A percentile compares a stretch with the other conserved stretches of the same genome.
These are phyloP conservation scores for Tolypocladium ovalisporum DNA, from an alignment of 2,329 filamentous ascomycete species.

Conservation along the genomic window DNA sequence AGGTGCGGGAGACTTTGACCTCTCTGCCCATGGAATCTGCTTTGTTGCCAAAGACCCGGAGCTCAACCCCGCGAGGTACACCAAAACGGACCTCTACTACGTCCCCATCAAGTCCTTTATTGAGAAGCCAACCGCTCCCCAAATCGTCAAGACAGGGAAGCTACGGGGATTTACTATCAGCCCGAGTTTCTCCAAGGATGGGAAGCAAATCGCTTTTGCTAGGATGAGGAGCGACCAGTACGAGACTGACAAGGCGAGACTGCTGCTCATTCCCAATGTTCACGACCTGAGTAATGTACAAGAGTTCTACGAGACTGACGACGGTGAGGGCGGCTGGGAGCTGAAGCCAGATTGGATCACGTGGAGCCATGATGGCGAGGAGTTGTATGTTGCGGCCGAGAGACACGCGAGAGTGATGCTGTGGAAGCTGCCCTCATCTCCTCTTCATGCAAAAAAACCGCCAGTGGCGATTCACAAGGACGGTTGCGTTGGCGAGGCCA, in stretches of 20 bases:
- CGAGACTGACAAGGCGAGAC: conserved; percentile 61
- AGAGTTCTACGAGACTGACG: conserved; percentile 50
- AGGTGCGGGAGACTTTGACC: conserved; percentile 69
- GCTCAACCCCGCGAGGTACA: conserved; percentile 61
- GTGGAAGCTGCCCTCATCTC: conserved; percentile 49
- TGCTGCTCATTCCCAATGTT: conserved; percentile 55
- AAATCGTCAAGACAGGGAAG: conserved; percentile 40
- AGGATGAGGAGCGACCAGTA: conserved; percentile 70
- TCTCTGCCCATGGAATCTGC: conserved; percentile 52
- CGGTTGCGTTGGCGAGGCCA: conserved; percentile 43
- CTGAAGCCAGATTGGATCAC: conserved; percentile 42
- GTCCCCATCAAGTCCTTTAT: conserved; percentile 53
- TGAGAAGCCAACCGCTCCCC: conserved; percentile 39
- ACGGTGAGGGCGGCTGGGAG: conserved; percentile 55
- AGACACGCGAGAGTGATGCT: conserved; percentile 51
- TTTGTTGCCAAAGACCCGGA: conserved; percentile 68
- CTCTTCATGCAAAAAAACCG: conserved; percentile 32
- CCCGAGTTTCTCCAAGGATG: conserved; percentile 66
- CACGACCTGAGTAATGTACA: conserved; percentile 44
- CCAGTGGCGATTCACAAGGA: conserved; percentile 39
- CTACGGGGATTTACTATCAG: conserved; percentile 52
- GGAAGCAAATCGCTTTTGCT: conserved; percentile 61
- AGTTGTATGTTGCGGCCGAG: conserved; percentile 65
- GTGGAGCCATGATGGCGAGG: conserved; percentile 48
- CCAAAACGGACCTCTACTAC: conserved; percentile 73